Percentiles rank a stretch among this genome's conserved stretches.
phyloP scores from a whole-genome alignment of 1,139 yeast species.

The Lodderomyces theae region DNA sequence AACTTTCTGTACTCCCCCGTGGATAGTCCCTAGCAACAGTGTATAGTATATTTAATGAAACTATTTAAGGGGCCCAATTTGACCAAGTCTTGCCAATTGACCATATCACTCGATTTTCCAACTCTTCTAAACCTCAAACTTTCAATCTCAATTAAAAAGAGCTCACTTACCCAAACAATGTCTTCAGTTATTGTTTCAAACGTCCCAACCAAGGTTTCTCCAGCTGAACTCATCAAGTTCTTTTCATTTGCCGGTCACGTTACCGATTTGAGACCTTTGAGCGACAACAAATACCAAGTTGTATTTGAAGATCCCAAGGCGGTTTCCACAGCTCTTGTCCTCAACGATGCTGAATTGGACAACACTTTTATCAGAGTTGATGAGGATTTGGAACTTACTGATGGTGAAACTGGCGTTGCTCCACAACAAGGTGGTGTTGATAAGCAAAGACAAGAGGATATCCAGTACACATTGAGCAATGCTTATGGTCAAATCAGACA shows the following conservation, averaged over 20 bases:
- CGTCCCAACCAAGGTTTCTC: slow-evolving; percentile 48
- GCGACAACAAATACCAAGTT: slow-evolving; percentile 40
- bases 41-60: not conserved
- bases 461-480: not conserved
- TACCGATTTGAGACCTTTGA: slow-evolving; percentile 14
- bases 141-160: too few species aligned
- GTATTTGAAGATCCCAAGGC: slow-evolving; percentile 61
- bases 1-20: not conserved
- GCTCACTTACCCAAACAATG: too few species aligned
- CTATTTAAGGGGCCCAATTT: not conserved
- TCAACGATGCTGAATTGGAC: slow-evolving; percentile 73
- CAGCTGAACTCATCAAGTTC: slow-evolving; percentile 61
- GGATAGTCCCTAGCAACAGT: too few species aligned
- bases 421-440: slow-evolving; percentile 7
- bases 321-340: slow-evolving; percentile 66
- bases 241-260: slow-evolving; percentile 76
- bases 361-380: slow-evolving; percentile 53
- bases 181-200: slow-evolving; percentile 56
- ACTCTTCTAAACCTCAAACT: too few species aligned
- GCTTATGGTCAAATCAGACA: slow-evolving; percentile 15
- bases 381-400: slow-evolving; percentile 26
- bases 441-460: slow-evolving; percentile 16
- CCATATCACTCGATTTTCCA: too few species aligned
- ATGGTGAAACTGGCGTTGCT: slow-evolving; percentile 7
- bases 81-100: not conserved